Evolutionary conservation across 2,329 filamentous ascomycete species (phyloP).

Genomic region (Neurospora sp.): DNA sequence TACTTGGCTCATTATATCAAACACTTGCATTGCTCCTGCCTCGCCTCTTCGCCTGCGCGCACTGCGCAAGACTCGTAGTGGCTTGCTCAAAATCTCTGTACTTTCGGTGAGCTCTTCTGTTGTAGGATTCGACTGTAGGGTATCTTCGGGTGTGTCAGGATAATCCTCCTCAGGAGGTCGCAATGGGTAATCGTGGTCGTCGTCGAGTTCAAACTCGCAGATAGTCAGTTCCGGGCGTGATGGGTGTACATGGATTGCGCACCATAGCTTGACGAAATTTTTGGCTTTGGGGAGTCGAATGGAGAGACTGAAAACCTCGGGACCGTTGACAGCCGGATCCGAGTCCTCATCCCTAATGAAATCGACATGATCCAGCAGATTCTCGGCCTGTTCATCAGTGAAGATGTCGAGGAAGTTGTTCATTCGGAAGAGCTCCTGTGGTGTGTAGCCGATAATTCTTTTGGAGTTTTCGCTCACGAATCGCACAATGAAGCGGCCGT

Average conservation of each 20-base stretch:
- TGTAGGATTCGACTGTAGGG: constrained; percentile 61
- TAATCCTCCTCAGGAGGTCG: constrained; percentile 50
- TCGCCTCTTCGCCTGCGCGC: constrained; percentile 68
- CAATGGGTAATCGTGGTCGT: constrained; percentile 60
- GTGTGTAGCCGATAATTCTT: constrained; percentile 64
- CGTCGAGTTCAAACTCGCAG: constrained; percentile 81
- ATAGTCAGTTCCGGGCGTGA: constrained; percentile 61
- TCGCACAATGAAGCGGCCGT: constrained; percentile 59
- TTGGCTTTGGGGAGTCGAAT: constrained; percentile 49
- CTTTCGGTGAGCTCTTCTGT: constrained; percentile 65
- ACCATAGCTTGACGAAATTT: constrained; percentile 66
- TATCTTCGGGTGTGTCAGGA: constrained; percentile 60
- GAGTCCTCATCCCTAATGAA: constrained; percentile 77
- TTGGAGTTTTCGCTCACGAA: constrained; percentile 75
- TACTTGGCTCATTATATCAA: constrained; percentile 85
- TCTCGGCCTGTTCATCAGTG: constrained; percentile 73
- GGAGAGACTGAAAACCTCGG: constrained; percentile 75
- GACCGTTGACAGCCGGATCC: constrained; percentile 65
- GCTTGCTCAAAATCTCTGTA: constrained; percentile 65
- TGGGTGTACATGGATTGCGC: constrained; percentile 69
- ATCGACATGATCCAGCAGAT: constrained; percentile 75
- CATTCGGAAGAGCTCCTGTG: constrained; percentile 63
- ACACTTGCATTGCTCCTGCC: constrained; percentile 78
- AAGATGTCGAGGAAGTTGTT: constrained; percentile 75
- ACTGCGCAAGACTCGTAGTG: constrained; percentile 65